phyloP scores from a whole-genome alignment of 352 stramenopile species.

The Phytophthora hibernalis region DNA sequence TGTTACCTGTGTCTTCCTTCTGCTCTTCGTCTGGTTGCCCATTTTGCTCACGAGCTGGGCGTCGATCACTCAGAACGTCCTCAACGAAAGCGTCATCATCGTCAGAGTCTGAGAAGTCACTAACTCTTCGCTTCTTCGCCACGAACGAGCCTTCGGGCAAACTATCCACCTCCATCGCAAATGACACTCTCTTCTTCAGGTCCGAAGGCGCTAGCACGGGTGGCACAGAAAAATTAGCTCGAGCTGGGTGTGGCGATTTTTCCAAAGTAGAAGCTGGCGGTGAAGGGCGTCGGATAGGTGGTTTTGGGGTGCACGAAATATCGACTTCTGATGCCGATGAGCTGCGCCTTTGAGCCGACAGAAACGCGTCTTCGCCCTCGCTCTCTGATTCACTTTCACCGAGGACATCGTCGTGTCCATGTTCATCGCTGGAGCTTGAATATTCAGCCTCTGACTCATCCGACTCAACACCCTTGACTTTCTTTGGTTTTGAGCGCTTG shows the following conservation, averaged over 20 bases:
- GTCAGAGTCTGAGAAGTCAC: constrained; percentile 23
- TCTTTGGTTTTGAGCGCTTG: constrained; percentile 39
- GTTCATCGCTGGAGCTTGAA: constrained; percentile 46
- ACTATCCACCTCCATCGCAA: constrained; percentile 28
- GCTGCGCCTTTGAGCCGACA: neutral
- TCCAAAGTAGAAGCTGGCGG: constrained; percentile 21
- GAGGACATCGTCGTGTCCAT: constrained; percentile 36
- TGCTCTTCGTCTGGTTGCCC: constrained; percentile 48
- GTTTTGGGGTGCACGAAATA: constrained; percentile 34
- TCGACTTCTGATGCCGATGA: constrained; percentile 21
- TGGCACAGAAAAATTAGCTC: neutral
- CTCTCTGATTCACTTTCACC: constrained; percentile 35
- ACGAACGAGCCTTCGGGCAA: constrained; percentile 13
- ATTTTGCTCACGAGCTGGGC: constrained; percentile 4
- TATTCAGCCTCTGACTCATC: constrained; percentile 55
- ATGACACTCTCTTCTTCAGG: constrained; percentile 36
- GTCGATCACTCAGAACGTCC: constrained; percentile 22
- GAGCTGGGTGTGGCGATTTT: constrained; percentile 14
- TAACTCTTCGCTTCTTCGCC: constrained; percentile 30
- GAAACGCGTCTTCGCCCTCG: constrained; percentile 34
- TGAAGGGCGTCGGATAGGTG: constrained; percentile 7
- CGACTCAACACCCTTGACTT: constrained; percentile 47
- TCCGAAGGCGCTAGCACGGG: neutral
- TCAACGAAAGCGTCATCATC: constrained; percentile 43
- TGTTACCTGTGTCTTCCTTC: constrained; percentile 46